Base-by-base conservation (phyloP, 352 stramenopile species). In the Nothophytophthora sp. region DNA sequence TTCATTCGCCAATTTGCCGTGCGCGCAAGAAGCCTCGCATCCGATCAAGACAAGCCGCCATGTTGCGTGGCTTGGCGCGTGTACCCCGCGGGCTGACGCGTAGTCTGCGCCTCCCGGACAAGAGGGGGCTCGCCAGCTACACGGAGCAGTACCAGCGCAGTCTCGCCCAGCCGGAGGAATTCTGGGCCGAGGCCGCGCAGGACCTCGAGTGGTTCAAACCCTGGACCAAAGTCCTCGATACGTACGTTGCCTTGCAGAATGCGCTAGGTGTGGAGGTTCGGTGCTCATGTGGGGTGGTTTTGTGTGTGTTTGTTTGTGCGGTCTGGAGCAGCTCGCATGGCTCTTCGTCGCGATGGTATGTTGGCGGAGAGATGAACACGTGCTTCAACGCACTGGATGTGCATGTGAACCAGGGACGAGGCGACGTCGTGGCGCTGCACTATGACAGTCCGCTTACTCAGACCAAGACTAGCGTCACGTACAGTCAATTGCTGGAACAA, bases 401-500 rank as follows among this genome's bases (percentile, higher is more conserved):
- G 22, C 75, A 86, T 33, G 77, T 86, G 33, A 60, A 63, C 24
- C 63, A 56, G n/a, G 74, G 74, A 29, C 62, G 72, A n/a, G 80
- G 79, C 34, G 67, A 86, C 28, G 61, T 68, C 19, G 38, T 72
- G 27, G 80, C 80, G 7, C 63, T 90, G 20, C 57, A 71, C 34
- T 88, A 88, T 41, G 73, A 88, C 43, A 84, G 76, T 40, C 70
- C 73, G 20, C 60, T 88, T 3, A 88, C 85, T 0, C 62, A 42
- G 25, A 82, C 63, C 51, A 82, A 88, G 50, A 75, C 67, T 23
- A 71, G 61, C 22, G 70, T 85, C 42, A 93, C 88, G 18, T 96
- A 93, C 63, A 50, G 47, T 2, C 65, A 96, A 55, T 57, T 96
- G 12, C 60, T 93, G 32, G 60, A 90, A 34, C 34, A 92, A 72